Evolutionary conservation across 2,329 filamentous ascomycete species (phyloP), one percentile per base, ranked within the genome.

Genomic region (Ramularia endophylla): DNA sequence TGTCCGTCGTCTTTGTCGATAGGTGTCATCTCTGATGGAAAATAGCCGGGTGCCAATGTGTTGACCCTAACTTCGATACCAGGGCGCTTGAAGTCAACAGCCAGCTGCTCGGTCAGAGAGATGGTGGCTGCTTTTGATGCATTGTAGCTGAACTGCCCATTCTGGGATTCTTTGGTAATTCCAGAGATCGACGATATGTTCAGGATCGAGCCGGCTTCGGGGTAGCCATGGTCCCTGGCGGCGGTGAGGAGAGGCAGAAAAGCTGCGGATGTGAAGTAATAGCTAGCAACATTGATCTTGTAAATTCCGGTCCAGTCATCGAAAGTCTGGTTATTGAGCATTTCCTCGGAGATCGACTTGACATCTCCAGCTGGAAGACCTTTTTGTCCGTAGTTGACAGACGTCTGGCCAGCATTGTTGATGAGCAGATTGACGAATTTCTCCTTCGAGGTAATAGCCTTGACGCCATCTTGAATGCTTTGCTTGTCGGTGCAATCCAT

Each of bases 321-420:
- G 39, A 68, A 65, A 19, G 38, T 55, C 25, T 53, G 48, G 17
- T 62, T 60, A 8, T 61, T 61, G 29, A 79, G 67, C 51, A 75
- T 68, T 3, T 65, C 61, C 1, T 68, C 69, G 3, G 78, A 71
- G 72, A 85, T 77, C 33, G 83, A 78, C 33, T 74, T n/a, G 72
- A 53, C 46, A 20, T 42, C 44, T 27, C 57, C 57, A 22, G 46
- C 27, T 1, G 56, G 56, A 17, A 43, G 38, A 1, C 56, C 55
- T 4, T 32, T 40, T 0, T 48, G 38, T 6, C 57, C 57, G 15
- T 56, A 60, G 34, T 58, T 58, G 9, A 54, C 49, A 19, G 41
- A 46, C 1, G 52, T 54, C 9, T 55, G 46, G 8, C 58, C 58
- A 6, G 58, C 58, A 22, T 61, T 61, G 48, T 61, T 59, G 40